phyloP scores from a whole-genome alignment of 495 filamentous ascomycete genomes.

The Podospora australis region DNA sequence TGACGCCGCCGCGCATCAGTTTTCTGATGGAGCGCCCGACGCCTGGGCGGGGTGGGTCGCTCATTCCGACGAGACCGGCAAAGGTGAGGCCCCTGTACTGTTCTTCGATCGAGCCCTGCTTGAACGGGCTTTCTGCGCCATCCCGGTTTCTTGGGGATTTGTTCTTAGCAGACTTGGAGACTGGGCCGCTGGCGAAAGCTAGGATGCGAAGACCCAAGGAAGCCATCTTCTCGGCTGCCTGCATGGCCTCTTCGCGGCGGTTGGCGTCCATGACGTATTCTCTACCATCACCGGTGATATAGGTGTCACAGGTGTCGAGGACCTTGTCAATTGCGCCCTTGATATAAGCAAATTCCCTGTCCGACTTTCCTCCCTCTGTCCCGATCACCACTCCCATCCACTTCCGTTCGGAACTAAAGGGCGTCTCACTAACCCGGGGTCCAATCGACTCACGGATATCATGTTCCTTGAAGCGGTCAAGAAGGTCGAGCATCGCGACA shows the following conservation, averaged over 20 bases:
- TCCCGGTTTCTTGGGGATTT: conserved; percentile 27
- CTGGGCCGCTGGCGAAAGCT: conserved; percentile 78
- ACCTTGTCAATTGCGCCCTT: conserved; percentile 92
- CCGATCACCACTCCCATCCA: conserved; percentile 97
- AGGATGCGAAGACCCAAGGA: conserved; percentile 85
- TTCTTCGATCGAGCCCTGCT: conserved; percentile 53
- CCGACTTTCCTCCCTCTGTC: conserved; percentile 42
- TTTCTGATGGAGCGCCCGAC: conserved; percentile 85
- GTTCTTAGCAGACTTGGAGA: conserved; percentile 32
- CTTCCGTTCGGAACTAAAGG: conserved; percentile 94
- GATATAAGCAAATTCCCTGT: conserved; percentile 75
- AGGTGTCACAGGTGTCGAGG: conserved; percentile 80
- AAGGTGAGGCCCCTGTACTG: conserved; percentile 78
- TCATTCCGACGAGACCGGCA: conserved; percentile 92
- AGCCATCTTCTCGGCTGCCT: conserved; percentile 87
- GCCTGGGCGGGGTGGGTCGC: conserved; percentile 83
- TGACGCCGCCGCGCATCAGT: conserved; percentile 87
- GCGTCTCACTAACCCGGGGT: conserved; percentile 70
- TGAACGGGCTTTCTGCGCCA: conserved; percentile 31
- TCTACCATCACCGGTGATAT: conserved; percentile 77
- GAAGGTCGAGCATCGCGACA: conserved; percentile 85
- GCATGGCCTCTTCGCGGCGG: conserved; percentile 63
- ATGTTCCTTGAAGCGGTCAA: conserved; percentile 83
- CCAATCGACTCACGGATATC: conserved; percentile 83
- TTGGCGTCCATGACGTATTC: conserved; percentile 80